These are phyloP conservation scores for Solanum hybrid DNA, from an alignment of 305 asterid species.

Conservation along the genomic window DNA sequence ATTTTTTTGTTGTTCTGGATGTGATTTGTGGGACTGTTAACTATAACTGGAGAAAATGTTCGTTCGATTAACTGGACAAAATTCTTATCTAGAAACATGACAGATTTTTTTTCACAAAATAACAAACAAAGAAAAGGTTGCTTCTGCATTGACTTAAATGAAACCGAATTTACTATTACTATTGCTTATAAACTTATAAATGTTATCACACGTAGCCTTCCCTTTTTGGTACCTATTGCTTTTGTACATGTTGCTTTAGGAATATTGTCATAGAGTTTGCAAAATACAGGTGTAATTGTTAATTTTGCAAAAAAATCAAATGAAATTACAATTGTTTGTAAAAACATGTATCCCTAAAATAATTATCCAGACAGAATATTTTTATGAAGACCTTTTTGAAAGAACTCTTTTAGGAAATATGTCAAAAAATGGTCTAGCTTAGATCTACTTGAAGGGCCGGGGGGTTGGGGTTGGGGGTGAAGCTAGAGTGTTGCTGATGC, in stretches of 20 bases:
- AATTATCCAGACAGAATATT: background rate
- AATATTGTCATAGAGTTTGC: background rate
- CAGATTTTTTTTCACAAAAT: background rate
- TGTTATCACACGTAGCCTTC: background rate
- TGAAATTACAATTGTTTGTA: background rate
- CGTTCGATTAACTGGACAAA: background rate
- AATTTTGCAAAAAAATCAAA: background rate
- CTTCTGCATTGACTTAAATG: background rate
- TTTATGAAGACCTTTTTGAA: background rate
- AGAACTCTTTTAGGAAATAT: background rate
- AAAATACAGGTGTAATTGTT: background rate
- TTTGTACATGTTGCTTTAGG: background rate
- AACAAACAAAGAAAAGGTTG: background rate
- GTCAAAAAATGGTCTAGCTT: background rate
- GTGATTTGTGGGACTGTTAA: background rate
- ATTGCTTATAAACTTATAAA: background rate
- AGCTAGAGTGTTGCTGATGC: background rate
- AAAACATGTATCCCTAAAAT: background rate
- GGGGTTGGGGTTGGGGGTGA: background rate
- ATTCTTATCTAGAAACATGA: background rate
- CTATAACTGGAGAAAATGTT: background rate
- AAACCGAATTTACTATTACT: background rate
- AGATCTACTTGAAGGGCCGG: background rate
- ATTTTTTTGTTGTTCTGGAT: background rate
- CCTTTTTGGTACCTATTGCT: background rate